A percentile compares a stretch with the other conserved stretches of the same genome.
These are phyloP conservation scores for Blastobotrys persicus DNA, from an alignment of 1,139 yeast genomes.

Conservation along the genomic window DNA sequence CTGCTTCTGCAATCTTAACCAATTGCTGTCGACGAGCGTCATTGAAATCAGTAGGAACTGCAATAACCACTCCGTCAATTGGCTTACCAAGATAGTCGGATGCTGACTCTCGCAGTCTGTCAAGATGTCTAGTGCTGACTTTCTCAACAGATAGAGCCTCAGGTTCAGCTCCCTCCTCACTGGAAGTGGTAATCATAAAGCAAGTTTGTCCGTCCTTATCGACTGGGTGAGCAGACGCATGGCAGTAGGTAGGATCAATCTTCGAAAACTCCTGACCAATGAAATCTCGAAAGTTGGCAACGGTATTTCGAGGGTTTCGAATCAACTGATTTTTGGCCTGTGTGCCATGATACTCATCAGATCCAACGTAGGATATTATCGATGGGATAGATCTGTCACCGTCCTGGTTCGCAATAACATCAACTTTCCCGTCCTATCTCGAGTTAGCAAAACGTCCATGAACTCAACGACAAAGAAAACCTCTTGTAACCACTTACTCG, in stretches of 20 bases:
- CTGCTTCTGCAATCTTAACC: conserved; percentile 58
- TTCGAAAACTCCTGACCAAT: conserved; percentile 72
- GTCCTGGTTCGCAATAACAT: conserved; percentile 97
- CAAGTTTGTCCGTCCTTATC: conserved; percentile 69
- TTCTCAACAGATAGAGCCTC: conserved; percentile 66
- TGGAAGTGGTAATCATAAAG: conserved; percentile 49
- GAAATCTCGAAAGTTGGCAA: conserved; percentile 90
- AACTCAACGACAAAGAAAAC: not conserved
- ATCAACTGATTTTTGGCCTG: conserved; percentile 92
- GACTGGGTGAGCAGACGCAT: conserved; percentile 70
- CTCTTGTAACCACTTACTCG: conserved; percentile 35
- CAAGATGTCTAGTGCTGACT: conserved; percentile 78
- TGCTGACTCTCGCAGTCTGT: conserved; percentile 82
- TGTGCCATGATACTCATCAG: conserved; percentile 95
- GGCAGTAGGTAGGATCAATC: conserved; percentile 60
- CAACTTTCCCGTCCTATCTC: conserved; percentile 74
- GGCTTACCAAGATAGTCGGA: conserved; percentile 84
- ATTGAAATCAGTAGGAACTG: conserved; percentile 88
- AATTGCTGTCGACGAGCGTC: conserved; percentile 69
- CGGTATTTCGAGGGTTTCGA: conserved; percentile 85
- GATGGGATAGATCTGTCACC: conserved; percentile 98
- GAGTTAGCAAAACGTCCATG: conserved; percentile 26
- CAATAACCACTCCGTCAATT: conserved; percentile 79
- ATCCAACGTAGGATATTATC: conserved; percentile 84
- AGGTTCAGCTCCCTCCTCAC: conserved; percentile 44